phyloP scores from a whole-genome alignment of 139 green algal species.

The Tetraselmis chui region DNA sequence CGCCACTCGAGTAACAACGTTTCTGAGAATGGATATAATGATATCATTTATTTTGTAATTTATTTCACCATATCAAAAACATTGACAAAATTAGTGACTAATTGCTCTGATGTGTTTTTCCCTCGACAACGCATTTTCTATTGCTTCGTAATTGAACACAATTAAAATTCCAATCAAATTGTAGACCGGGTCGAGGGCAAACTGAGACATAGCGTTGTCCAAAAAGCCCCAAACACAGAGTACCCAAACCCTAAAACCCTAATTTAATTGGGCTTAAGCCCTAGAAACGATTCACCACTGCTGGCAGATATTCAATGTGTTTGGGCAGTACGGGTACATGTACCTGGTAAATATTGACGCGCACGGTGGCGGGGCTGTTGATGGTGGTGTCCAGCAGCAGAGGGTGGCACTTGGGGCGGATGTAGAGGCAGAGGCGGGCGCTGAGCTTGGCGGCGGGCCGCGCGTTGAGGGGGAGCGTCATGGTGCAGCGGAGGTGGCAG shows the following conservation, averaged over 20 bases:
- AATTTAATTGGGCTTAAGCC: no score
- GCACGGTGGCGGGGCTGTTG: slow-evolving; percentile 59
- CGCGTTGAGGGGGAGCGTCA: slow-evolving; percentile 72
- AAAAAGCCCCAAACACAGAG: background rate
- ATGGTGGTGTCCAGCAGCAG: slow-evolving; percentile 78
- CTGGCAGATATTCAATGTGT: background rate
- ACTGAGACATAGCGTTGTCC: background rate
- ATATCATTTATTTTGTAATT: no score
- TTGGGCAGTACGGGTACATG: background rate
- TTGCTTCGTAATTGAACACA: background rate
- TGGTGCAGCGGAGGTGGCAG: slow-evolving; percentile 36
- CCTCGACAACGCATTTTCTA: no score
- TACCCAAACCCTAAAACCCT: background rate
- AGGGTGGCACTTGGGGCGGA: slow-evolving; percentile 78
- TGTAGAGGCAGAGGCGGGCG: slow-evolving; percentile 61
- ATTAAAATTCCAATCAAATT: background rate
- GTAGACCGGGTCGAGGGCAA: background rate
- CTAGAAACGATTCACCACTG: no score
- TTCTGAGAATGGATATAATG: no score
- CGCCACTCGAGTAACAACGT: no score
- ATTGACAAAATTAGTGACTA: no score
- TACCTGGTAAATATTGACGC: slow-evolving; percentile 82
- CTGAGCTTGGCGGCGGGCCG: no score
- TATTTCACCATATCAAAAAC: no score
- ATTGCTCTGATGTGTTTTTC: no score